phyloP scores from a whole-genome alignment of 2,329 filamentous ascomycete genomes.

The Sarocladium strictum region DNA sequence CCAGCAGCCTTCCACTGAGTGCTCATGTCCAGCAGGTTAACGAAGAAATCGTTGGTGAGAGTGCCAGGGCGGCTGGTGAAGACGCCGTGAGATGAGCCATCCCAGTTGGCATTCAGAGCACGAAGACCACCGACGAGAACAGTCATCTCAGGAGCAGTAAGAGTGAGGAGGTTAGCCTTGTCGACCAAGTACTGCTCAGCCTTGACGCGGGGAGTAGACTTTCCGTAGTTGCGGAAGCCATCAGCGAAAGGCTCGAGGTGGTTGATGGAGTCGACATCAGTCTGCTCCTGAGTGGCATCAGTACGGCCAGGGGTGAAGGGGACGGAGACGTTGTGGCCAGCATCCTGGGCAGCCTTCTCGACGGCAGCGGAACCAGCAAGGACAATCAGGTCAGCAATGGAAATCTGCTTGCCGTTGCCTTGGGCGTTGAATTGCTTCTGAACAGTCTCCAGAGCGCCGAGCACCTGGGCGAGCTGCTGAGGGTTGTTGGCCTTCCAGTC shows the following conservation, averaged over 20 bases:
- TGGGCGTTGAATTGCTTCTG: conserved; percentile 64
- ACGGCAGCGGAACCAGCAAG: conserved; percentile 65
- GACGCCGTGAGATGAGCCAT: conserved; percentile 61
- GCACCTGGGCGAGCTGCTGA: conserved; percentile 54
- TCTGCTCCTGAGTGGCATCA: conserved; percentile 67
- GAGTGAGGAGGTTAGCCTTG: conserved; percentile 62
- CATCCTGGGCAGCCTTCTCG: conserved; percentile 59
- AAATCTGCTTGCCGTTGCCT: conserved; percentile 61
- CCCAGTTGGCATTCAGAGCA: conserved; percentile 63
- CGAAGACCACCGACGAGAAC: conserved; percentile 69
- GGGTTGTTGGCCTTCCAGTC: conserved; percentile 74
- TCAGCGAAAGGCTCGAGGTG: conserved; percentile 66
- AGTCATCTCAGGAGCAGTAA: conserved; percentile 65
- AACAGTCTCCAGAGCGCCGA: conserved; percentile 55
- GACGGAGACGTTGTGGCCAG: conserved; percentile 46
- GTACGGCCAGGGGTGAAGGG: conserved; percentile 69
- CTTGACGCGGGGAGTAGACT: conserved; percentile 51
- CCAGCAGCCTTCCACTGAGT: conserved; percentile 50
- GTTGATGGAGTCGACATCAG: conserved; percentile 57
- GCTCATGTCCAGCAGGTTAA: conserved; percentile 66
- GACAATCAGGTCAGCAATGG: conserved; percentile 73
- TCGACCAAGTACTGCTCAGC: conserved; percentile 68
- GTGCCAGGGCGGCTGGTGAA: conserved; percentile 62
- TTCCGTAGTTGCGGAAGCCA: conserved; percentile 75
- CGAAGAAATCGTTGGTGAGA: conserved; percentile 76